A percentile compares a stretch with the other conserved stretches of the same genome.
Evolutionary conservation across 2,329 filamentous ascomycete species (phyloP).

Genomic region (Cladophialophora chaetospira): DNA sequence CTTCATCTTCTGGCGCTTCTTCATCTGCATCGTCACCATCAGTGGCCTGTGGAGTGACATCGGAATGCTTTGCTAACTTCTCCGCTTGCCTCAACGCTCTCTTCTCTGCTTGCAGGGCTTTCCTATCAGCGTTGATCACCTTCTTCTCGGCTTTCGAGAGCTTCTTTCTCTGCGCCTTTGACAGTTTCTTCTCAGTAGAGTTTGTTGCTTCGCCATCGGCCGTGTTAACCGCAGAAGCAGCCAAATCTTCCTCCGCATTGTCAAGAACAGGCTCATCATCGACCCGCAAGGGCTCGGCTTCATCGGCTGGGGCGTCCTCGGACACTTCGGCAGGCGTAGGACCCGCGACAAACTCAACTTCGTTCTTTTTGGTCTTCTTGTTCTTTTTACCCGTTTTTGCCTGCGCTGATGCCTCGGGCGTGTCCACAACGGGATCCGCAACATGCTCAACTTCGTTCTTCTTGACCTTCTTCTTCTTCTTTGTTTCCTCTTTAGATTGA

Average conservation of each 20-base stretch:
- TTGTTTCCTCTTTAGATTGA: slow-evolving; percentile 38
- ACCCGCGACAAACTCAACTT: not conserved
- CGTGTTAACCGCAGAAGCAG: not conserved
- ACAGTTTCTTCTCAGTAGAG: not conserved
- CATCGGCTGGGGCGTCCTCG: not conserved
- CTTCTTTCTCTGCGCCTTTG: slow-evolving; percentile 15
- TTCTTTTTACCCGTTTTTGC: slow-evolving; percentile 14
- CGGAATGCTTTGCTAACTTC: slow-evolving; percentile 6
- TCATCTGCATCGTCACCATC: not conserved
- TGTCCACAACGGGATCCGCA: not conserved
- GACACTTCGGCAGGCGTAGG: not conserved
- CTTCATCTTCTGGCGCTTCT: not conserved
- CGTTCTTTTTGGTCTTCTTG: not conserved
- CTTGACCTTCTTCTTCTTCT: slow-evolving; percentile 34
- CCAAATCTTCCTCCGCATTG: not conserved
- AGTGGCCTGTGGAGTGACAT: not conserved
- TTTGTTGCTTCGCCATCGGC: not conserved
- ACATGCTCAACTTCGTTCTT: slow-evolving; percentile 31
- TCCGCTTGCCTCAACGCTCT: slow-evolving; percentile 10
- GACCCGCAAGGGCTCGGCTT: not conserved
- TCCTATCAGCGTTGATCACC: slow-evolving; percentile 1
- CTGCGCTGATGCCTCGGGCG: not conserved
- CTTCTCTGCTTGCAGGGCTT: slow-evolving; percentile 1
- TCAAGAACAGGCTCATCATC: no score
- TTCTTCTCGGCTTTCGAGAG: slow-evolving; percentile 5